phyloP scores from a whole-genome alignment of 495 filamentous ascomycete genomes.

The Aspergillus wentii region DNA sequence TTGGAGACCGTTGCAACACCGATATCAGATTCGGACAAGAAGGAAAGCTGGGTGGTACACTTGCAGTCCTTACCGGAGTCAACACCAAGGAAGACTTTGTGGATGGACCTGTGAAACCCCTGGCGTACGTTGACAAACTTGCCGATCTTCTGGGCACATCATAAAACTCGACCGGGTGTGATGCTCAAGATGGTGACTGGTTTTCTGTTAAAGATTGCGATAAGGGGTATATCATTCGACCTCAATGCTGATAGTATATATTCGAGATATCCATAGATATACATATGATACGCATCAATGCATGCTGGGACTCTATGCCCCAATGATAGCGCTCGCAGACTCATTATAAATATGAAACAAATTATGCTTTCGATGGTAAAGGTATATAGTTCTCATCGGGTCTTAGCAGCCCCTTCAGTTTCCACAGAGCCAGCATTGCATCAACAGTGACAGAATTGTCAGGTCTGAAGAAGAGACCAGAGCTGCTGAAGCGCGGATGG shows the following conservation, averaged over 20 bases:
- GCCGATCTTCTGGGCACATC: slow-evolving; percentile 59
- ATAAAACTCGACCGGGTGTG: no score
- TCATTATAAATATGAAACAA: no score
- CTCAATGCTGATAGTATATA: no score
- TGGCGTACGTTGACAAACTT: slow-evolving; percentile 75
- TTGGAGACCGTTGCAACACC: slow-evolving; percentile 90
- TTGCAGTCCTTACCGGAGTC: slow-evolving; percentile 90
- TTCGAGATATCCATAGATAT: slow-evolving; percentile 1
- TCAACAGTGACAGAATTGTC: slow-evolving; percentile 32
- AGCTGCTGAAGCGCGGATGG: slow-evolving; percentile 17
- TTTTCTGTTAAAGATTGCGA: no score
- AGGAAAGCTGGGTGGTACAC: slow-evolving; percentile 82
- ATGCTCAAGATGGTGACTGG: no score
- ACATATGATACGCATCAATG: not conserved
- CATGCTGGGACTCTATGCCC: no score
- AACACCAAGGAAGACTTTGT: slow-evolving; percentile 75
- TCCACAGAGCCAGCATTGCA: slow-evolving; percentile 60
- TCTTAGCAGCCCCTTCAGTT: slow-evolving; percentile 55
- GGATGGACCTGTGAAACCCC: slow-evolving; percentile 63
- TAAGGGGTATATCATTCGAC: no score
- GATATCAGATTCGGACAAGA: slow-evolving; percentile 96
- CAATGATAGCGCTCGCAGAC: no score
- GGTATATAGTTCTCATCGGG: slow-evolving; percentile 5
- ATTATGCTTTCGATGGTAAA: no score
- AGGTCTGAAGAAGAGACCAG: slow-evolving; percentile 33